phyloP scores from a whole-genome alignment of 352 stramenopile species.

The Aphanomyces euteiches region DNA sequence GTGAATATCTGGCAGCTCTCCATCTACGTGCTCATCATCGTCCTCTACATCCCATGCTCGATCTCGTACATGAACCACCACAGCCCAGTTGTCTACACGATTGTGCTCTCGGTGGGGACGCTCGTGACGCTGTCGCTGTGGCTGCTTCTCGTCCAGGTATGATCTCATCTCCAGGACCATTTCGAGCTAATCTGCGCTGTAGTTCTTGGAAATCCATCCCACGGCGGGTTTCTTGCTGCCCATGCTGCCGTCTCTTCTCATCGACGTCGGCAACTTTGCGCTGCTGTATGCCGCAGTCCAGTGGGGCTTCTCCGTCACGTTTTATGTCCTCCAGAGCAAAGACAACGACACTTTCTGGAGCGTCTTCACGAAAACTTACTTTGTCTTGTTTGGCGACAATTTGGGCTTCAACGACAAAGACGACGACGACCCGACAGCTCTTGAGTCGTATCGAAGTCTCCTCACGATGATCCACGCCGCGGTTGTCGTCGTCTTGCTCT shows the following conservation, averaged over 20 bases:
- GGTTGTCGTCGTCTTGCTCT: slow-evolving; percentile 13
- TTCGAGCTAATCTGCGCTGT: neutral
- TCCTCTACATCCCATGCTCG: neutral
- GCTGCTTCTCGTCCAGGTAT: slow-evolving; percentile 15
- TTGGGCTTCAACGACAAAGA: neutral
- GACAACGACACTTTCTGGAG: neutral
- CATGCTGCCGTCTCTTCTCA: slow-evolving; percentile 15
- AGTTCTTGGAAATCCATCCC: slow-evolving; percentile 19
- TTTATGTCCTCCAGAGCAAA: slow-evolving; percentile 1
- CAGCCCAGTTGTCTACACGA: neutral
- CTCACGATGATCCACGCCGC: slow-evolving; percentile 24
- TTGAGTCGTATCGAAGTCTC: neutral
- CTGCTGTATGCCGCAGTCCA: slow-evolving; percentile 17
- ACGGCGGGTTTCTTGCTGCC: slow-evolving; percentile 13
- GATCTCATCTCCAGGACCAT: neutral
- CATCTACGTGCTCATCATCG: slow-evolving; percentile 2
- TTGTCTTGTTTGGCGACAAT: slow-evolving; percentile 23
- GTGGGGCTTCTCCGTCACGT: slow-evolving; percentile 19
- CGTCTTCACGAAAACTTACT: slow-evolving; percentile 18
- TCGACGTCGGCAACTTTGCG: slow-evolving; percentile 19
- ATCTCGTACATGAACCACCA: neutral
- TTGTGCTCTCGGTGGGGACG: neutral
- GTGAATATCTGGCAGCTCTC: slow-evolving; percentile 6
- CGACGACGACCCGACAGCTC: neutral
- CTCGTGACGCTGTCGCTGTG: slow-evolving; percentile 23